Conservation (phyloP, 257 asterid species). For the Anisodus acutangulus region DNA sequence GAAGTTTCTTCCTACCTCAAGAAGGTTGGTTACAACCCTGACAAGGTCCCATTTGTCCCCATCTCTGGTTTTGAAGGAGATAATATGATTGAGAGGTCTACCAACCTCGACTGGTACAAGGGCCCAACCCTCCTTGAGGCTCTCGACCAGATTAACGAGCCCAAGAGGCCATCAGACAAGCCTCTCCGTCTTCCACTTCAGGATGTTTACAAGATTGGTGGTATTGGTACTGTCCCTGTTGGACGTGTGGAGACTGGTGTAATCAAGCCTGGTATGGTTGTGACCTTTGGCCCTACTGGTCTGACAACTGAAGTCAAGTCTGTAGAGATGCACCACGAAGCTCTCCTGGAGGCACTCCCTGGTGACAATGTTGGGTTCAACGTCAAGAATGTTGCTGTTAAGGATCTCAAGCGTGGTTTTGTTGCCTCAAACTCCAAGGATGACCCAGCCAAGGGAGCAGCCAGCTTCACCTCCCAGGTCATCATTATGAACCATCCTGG, state of each 20-base stretch:
- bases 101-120: no score
- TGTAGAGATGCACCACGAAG: slow-evolving; percentile 80
- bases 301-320: slow-evolving; percentile 79
- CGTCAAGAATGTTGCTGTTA: slow-evolving; percentile 79
- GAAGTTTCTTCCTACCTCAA: no score
- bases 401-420: slow-evolving; percentile 79
- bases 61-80: no score
- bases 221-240: slow-evolving; percentile 79
- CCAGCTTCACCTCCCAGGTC: slow-evolving; percentile 69
- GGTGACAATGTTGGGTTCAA: slow-evolving; percentile 84
- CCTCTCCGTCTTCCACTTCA: slow-evolving; percentile 90
- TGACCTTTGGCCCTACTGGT: slow-evolving; percentile 71
- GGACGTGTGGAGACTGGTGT: slow-evolving; percentile 52
- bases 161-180: no score
- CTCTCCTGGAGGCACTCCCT: slow-evolving; percentile 69
- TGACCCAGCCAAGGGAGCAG: slow-evolving; percentile 73
- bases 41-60: no score
- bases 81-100: no score
- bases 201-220: slow-evolving; percentile 85
- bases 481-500: slow-evolving; percentile 82
- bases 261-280: slow-evolving; percentile 61
- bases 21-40: no score
- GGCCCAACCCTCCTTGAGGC: no score
- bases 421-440: slow-evolving; percentile 83
- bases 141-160: no score